A percentile compares a stretch with the other conserved stretches of the same genome.
phyloP scores from a whole-genome alignment of 2,329 filamentous ascomycete genomes.

The Sclerotinia trifoliorum region DNA sequence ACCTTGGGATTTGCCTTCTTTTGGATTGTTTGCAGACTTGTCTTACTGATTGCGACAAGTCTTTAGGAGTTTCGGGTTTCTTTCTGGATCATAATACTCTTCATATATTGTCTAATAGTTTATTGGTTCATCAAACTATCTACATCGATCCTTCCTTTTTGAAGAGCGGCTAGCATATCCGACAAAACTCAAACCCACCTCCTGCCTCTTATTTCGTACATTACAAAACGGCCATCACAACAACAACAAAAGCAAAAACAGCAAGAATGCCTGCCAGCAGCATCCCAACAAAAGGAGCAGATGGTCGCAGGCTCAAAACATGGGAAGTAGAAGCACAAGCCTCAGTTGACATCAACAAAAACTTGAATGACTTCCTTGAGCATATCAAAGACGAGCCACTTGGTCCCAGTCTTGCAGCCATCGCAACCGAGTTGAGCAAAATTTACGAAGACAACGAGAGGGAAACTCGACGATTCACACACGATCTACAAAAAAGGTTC shows the following conservation, averaged over 20 bases:
- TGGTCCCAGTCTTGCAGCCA: not conserved
- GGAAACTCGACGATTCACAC: not conserved
- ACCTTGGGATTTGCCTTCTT: not conserved
- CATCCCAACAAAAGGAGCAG: not conserved
- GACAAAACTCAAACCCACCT: not conserved
- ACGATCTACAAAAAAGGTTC: not conserved
- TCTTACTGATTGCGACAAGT: not conserved
- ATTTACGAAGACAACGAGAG: not conserved
- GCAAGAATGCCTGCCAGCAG: not conserved
- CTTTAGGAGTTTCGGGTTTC: not conserved
- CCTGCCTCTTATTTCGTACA: not conserved
- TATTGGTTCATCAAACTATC: not conserved
- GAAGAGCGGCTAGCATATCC: not conserved
- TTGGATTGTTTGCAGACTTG: not conserved
- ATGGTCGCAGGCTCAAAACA: not conserved
- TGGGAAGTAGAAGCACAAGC: not conserved
- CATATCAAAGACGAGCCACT: not conserved
- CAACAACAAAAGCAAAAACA: not conserved
- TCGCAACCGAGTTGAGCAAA: not conserved
- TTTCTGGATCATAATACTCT: not conserved
- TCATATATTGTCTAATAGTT: not conserved
- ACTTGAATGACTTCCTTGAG: constrained; percentile 5
- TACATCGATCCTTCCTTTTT: not conserved
- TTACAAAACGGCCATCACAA: too few species aligned
- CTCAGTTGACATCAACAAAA: not conserved